Evolutionary conservation across 306 rosid genomes (phyloP).

Genomic region (Purshia tridentata): DNA sequence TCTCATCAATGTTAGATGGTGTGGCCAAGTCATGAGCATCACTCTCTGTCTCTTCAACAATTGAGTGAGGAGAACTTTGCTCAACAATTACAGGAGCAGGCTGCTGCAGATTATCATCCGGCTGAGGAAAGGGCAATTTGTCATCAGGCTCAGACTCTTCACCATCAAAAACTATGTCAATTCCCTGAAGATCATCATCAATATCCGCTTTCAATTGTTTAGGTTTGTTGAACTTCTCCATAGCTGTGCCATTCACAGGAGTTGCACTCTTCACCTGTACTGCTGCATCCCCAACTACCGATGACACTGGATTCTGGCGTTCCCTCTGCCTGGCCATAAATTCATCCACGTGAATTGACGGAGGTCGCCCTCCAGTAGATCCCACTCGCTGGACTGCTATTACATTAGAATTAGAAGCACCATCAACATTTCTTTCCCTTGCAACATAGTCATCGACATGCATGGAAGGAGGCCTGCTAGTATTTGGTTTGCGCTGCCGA

Average conservation of each 20-base stretch:
- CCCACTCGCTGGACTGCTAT: constrained; percentile 82
- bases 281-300: constrained; percentile 68
- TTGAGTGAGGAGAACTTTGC: constrained; percentile 91
- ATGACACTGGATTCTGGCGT: constrained; percentile 75
- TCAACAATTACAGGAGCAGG: constrained; percentile 64
- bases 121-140: constrained; percentile 89
- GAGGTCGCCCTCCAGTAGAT: constrained; percentile 93
- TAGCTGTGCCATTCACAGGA: constrained; percentile 45
- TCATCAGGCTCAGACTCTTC: constrained; percentile 95
- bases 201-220: constrained; percentile 78
- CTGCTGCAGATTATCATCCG: constrained; percentile 81
- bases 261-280: constrained; percentile 59
- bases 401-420: constrained; percentile 65
- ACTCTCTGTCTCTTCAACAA: constrained; percentile 95
- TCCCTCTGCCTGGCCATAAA: constrained; percentile 99
- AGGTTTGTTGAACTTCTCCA: constrained; percentile 71
- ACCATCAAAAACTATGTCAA: constrained; percentile 92
- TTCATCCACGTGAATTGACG: constrained; percentile 98
- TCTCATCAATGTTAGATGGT: constrained; percentile 81
- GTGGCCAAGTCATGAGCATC: constrained; percentile 70
- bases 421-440: constrained; percentile 87
- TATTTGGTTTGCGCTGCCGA: constrained; percentile 98
- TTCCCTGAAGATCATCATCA: constrained; percentile 95
- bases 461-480: constrained; percentile 99
- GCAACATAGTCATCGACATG: constrained; percentile 98